phyloP scores from a whole-genome alignment of 2,329 filamentous ascomycete genomes.

The Fusarium pininemorale region DNA sequence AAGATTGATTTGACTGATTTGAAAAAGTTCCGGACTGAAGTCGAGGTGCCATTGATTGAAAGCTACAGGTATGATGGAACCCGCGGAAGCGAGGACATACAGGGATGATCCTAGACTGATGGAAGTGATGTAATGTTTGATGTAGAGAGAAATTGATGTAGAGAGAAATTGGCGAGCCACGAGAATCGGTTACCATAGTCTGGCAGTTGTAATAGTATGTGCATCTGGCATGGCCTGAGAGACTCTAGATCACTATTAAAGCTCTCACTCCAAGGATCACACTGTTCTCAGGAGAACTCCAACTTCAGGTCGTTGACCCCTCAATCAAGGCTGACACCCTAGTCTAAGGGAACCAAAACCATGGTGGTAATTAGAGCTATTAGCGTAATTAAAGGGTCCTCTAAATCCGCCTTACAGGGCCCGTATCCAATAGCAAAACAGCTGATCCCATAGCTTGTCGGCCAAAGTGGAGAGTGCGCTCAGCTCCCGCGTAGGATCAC shows the following conservation, averaged over 20 bases:
- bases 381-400: slow-evolving; percentile 36
- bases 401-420: slow-evolving; percentile 27
- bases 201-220: not conserved
- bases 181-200: not conserved
- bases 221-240: not conserved
- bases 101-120: slow-evolving; percentile 19
- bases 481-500: slow-evolving; percentile 21
- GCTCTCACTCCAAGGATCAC: not conserved
- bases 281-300: not conserved
- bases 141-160: not conserved
- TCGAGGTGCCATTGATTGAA: not conserved
- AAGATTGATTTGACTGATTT: not conserved
- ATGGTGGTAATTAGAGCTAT: slow-evolving; percentile 25
- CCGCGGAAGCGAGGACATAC: slow-evolving; percentile 4
- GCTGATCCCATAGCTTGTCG: slow-evolving; percentile 9
- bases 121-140: slow-evolving; percentile 17
- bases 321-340: slow-evolving; percentile 29
- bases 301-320: not conserved
- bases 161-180: not conserved
- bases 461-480: slow-evolving; percentile 20
- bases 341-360: not conserved
- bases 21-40: not conserved
- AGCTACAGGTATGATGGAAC: slow-evolving; percentile 5
- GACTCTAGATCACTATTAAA: not conserved
- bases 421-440: slow-evolving; percentile 15